Conservation (phyloP, 2,329 filamentous ascomycete genomes). For the Penicillium sp. region DNA sequence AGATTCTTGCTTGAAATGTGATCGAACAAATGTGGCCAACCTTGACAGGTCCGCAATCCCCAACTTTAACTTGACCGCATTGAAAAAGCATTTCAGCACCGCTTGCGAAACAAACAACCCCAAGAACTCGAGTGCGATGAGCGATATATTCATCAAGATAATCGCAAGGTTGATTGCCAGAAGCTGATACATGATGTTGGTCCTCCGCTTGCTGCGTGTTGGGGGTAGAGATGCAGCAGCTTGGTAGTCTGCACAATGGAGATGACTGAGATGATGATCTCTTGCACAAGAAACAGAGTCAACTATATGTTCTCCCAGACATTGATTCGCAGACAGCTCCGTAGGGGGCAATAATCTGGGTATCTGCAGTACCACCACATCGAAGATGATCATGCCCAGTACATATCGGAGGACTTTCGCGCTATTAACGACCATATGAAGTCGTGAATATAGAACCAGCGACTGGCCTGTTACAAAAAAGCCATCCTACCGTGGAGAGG, state of each 20-base stretch:
- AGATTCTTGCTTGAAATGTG: background rate
- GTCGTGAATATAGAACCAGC: conserved; percentile 16
- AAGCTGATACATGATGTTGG: conserved; percentile 15
- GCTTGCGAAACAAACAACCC: conserved; percentile 9
- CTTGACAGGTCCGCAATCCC: conserved; percentile 10
- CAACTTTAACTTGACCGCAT: conserved; percentile 14
- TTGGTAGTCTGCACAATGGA: conserved; percentile 11
- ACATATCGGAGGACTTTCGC: conserved; percentile 6
- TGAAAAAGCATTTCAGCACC: conserved; percentile 12
- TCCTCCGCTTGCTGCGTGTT: conserved; percentile 4
- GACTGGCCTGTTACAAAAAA: conserved; percentile 15
- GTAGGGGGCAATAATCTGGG: conserved; percentile 14
- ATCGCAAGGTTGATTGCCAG: conserved; percentile 12
- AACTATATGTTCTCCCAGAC: conserved; percentile 14
- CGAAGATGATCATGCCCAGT: conserved; percentile 13
- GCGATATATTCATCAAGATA: conserved; percentile 14
- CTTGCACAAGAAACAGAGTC: conserved; percentile 13
- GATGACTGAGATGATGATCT: conserved; percentile 12
- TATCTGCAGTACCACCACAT: conserved; percentile 8
- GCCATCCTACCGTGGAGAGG: conserved; percentile 11
- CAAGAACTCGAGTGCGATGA: conserved; percentile 9
- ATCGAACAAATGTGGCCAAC: conserved; percentile 6
- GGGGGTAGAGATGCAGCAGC: conserved; percentile 9
- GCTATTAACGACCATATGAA: conserved; percentile 12
- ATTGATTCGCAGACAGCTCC: conserved; percentile 12